phyloP scores from a whole-genome alignment of 169 alveolate genomes.

The Eimeria maxima region DNA sequence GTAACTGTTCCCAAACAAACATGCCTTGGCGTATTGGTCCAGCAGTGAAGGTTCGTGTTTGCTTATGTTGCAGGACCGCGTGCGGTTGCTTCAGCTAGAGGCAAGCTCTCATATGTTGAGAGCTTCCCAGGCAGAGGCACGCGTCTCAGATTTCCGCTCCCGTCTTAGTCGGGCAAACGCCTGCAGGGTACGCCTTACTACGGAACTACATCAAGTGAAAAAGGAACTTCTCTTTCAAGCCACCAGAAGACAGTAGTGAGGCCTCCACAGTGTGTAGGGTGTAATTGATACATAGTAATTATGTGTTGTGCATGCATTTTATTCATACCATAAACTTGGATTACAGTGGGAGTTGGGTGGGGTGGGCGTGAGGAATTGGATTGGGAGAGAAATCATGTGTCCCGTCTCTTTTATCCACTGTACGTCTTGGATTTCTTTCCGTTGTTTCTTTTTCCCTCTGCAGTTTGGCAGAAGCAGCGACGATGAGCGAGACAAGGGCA shows the following conservation, averaged over 20 bases:
- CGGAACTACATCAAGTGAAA: background rate
- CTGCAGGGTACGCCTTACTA: background rate
- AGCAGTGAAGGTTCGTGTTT: background rate
- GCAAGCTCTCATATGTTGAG: background rate
- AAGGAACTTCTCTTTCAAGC: background rate
- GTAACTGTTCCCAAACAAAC: too few species aligned
- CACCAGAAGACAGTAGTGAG: constrained; percentile 41
- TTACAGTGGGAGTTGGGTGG: too few species aligned
- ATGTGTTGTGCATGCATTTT: background rate
- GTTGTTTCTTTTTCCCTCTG: background rate
- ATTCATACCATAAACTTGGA: background rate
- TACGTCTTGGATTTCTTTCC: background rate
- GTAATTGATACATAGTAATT: background rate
- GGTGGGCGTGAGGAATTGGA: background rate
- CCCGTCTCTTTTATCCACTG: background rate
- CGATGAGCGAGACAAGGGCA: constrained; percentile 55
- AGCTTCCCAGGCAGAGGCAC: constrained; percentile 32
- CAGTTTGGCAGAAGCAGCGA: constrained; percentile 18
- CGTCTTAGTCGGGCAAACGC: constrained; percentile 19
- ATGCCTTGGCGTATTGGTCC: too few species aligned
- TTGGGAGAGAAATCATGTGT: background rate
- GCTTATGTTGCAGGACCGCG: constrained; percentile 36
- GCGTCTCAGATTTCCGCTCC: background rate
- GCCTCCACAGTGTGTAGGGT: background rate
- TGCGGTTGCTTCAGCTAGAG: constrained; percentile 4